Evolutionary conservation across 495 filamentous ascomycete genomes (phyloP).

Genomic region (Hypoxylon fuscum): DNA sequence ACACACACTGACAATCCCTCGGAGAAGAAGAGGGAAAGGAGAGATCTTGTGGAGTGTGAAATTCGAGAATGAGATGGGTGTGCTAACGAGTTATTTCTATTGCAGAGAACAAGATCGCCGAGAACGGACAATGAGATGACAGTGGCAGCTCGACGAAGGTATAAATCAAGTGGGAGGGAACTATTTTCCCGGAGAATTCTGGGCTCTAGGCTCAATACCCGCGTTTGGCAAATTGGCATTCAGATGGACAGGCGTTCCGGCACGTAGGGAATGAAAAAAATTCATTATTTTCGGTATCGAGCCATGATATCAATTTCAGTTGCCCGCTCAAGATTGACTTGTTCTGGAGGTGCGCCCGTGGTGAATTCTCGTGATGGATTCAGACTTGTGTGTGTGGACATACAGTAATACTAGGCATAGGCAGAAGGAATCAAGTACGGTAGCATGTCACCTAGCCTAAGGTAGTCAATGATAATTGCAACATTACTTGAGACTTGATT

Average conservation of each 20-base stretch:
- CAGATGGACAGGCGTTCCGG: slow-evolving; percentile 22
- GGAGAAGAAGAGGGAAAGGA: too few species aligned
- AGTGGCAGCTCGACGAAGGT: too few species aligned
- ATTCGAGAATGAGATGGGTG: background rate
- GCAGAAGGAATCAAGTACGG: too few species aligned
- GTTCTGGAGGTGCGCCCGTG: background rate
- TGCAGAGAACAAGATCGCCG: slow-evolving; percentile 46
- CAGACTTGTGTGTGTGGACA: too few species aligned
- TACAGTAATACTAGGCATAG: too few species aligned
- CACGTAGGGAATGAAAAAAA: slow-evolving; percentile 3
- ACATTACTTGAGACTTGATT: too few species aligned
- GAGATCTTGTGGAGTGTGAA: too few species aligned
- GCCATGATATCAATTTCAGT: slow-evolving; percentile 21
- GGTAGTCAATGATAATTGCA: too few species aligned
- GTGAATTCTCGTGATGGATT: background rate
- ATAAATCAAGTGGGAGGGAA: too few species aligned
- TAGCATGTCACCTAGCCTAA: too few species aligned
- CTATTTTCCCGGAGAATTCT: background rate
- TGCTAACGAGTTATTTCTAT: background rate
- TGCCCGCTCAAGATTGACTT: background rate
- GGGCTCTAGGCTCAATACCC: background rate
- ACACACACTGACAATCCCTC: too few species aligned
- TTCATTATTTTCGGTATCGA: background rate
- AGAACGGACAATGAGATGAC: slow-evolving; percentile 28
- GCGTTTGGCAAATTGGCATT: background rate